Conservation (phyloP, 2,329 filamentous ascomycete species). For the Parafenestella ontariensis region DNA sequence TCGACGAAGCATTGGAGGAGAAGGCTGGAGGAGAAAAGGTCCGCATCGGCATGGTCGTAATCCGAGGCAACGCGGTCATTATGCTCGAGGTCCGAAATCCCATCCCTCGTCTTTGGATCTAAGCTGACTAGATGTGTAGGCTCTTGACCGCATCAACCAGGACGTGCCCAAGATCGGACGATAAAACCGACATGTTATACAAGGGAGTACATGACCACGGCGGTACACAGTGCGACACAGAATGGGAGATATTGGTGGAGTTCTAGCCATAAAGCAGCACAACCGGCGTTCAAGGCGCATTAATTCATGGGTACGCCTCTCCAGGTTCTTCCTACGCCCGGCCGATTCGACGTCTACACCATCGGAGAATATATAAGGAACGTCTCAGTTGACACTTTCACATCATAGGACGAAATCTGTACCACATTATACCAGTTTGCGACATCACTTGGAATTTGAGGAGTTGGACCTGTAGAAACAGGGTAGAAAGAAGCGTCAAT, state of each 20-base stretch:
- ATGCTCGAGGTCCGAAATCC: conserved; percentile 77
- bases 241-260: conserved; percentile 5
- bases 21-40: conserved; percentile 91
- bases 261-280: conserved; percentile 15
- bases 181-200: conserved; percentile 17
- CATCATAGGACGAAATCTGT: conserved; percentile 25
- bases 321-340: conserved; percentile 8
- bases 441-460: conserved; percentile 9
- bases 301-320: conserved; percentile 27
- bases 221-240: not conserved
- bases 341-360: conserved; percentile 4
- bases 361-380: conserved; percentile 9
- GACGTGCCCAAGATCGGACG: conserved; percentile 44
- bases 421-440: conserved; percentile 36
- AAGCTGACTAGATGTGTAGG: conserved; percentile 26
- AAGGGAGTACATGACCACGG: not conserved
- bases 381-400: conserved; percentile 28
- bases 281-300: conserved; percentile 33
- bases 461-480: too few relatives aligned
- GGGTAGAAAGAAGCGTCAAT: too few relatives aligned
- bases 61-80: conserved; percentile 96
- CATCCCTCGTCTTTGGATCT: not conserved
- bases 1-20: conserved; percentile 96
- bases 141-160: conserved; percentile 47
- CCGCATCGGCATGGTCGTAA: conserved; percentile 91